These are phyloP conservation scores for Talaromyces funiculosus DNA, from an alignment of 2,329 filamentous ascomycete genomes.

Conservation along the genomic window DNA sequence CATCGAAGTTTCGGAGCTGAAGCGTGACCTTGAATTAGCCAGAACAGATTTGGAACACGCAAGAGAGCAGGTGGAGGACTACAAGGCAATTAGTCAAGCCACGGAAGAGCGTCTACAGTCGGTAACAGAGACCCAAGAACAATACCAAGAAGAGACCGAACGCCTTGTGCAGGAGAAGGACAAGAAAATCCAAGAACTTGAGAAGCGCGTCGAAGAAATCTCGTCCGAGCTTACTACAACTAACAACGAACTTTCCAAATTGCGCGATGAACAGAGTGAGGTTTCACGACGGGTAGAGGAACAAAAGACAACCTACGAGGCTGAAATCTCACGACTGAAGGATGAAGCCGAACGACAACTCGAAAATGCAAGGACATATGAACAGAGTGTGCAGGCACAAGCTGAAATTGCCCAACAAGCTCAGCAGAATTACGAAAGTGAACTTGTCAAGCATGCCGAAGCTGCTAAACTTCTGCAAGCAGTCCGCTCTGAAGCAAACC, in stretches of 20 bases:
- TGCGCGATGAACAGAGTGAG: conserved; percentile 78
- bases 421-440: conserved; percentile 91
- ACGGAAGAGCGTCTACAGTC: conserved; percentile 83
- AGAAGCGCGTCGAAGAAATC: conserved; percentile 77
- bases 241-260: conserved; percentile 72
- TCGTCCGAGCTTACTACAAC: conserved; percentile 73
- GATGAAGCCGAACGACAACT: conserved; percentile 76
- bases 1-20: conserved; percentile 77
- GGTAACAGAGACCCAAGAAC: conserved; percentile 72
- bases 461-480: conserved; percentile 80
- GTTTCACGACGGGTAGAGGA: conserved; percentile 66
- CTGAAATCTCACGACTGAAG: conserved; percentile 73
- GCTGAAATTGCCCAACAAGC: conserved; percentile 89
- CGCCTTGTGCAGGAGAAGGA: conserved; percentile 70
- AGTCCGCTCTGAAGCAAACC: conserved; percentile 73
- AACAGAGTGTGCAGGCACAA: conserved; percentile 87
- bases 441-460: conserved; percentile 90
- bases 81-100: conserved; percentile 78
- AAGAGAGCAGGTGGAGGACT: conserved; percentile 76
- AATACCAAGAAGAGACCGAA: conserved; percentile 85
- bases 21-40: conserved; percentile 76
- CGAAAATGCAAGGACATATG: conserved; percentile 75
- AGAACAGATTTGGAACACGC: conserved; percentile 75
- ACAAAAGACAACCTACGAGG: conserved; percentile 71
- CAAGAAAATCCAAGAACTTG: conserved; percentile 69